A percentile compares a stretch with the other conserved stretches of the same genome.
phyloP scores from a whole-genome alignment of 768 basidiomycete species.

The Mycena vitilis region DNA sequence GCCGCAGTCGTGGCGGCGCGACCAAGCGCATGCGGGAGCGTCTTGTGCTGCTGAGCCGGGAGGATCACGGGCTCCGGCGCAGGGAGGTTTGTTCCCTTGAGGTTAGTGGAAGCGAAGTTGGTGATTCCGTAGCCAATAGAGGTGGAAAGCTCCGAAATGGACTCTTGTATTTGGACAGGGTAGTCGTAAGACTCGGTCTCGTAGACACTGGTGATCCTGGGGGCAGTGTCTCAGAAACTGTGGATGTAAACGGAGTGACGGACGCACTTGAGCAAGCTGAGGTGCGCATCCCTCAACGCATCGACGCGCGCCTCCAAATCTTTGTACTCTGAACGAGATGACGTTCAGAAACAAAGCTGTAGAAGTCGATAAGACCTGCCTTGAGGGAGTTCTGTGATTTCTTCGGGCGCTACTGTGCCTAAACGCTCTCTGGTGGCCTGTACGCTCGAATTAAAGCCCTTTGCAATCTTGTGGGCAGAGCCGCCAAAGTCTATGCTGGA shows the following conservation, averaged over 20 bases:
- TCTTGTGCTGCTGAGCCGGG: constrained; percentile 84
- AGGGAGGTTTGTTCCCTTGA: constrained; percentile 90
- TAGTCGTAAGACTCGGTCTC: constrained; percentile 91
- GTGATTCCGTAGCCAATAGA: constrained; percentile 80
- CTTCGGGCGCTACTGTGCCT: constrained; percentile 89
- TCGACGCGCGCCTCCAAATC: constrained; percentile 96
- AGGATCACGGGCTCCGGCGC: constrained; percentile 71
- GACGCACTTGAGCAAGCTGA: constrained; percentile 80
- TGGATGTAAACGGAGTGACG: background rate
- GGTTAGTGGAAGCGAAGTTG: constrained; percentile 87
- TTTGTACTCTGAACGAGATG: constrained; percentile 82
- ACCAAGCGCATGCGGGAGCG: constrained; percentile 92
- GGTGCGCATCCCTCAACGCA: constrained; percentile 84
- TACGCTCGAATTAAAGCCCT: constrained; percentile 83
- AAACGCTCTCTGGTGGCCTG: constrained; percentile 90
- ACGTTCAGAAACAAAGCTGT: background rate
- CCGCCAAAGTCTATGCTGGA: constrained; percentile 76
- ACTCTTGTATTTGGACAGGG: constrained; percentile 89
- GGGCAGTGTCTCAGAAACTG: constrained; percentile 6
- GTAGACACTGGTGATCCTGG: constrained; percentile 89
- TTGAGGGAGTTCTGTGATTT: constrained; percentile 94
- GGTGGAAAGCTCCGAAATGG: constrained; percentile 76
- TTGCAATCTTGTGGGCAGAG: constrained; percentile 80
- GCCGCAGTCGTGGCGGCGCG: constrained; percentile 81
- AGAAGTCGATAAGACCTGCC: constrained; percentile 56